Evolutionary conservation across 257 asterid genomes (phyloP), one percentile per base, ranked within the genome.

Genomic region (Solanum clarkiae): DNA sequence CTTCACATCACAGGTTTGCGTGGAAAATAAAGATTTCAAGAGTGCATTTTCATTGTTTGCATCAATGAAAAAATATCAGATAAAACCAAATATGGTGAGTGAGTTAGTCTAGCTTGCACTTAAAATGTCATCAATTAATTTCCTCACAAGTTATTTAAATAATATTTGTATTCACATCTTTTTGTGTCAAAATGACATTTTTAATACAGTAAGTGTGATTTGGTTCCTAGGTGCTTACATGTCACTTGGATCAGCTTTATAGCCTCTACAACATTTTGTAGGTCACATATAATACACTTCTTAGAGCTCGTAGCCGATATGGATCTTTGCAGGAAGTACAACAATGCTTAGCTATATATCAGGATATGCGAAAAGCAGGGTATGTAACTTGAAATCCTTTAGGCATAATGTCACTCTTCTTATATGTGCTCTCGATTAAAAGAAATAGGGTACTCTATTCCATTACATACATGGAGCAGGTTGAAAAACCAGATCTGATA

Each of bases 321-420:
- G 98, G 98, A 75, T 96, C 99, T 24, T 88, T 93, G 84, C 93
- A 87, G 88, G 95, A 95, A 87, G 98, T 96, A 88, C 96, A 91
- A 85, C 98, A 93, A 88, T 94, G 96, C 86, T 96, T 96, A 71
- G 93, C 93, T 83, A 86, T 96, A 71, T 96, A 94, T 90, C 97
- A 93, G 88, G 94, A 94, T 26, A 96, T 96, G 99, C 93, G 98
- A 63, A 96, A 91, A 93, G 95, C 97, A 70, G 99, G 99, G 99
- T 96, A 91, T 77, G 80, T 22, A 55, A 86, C 47, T 63, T 10
- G 44, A 66, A 60, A 53, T 77, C 17, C 16, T 62, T 77, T 51
- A 47, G 57, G 45, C 66, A 26, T 24, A 57, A 54, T 80, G 77
- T 8, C 40, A 36, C 70, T 12, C 17, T 62, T 62, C 17, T 22